These are phyloP conservation scores for Blastocystis sp. DNA, from an alignment of 352 stramenopile species.

Conservation along the genomic window DNA sequence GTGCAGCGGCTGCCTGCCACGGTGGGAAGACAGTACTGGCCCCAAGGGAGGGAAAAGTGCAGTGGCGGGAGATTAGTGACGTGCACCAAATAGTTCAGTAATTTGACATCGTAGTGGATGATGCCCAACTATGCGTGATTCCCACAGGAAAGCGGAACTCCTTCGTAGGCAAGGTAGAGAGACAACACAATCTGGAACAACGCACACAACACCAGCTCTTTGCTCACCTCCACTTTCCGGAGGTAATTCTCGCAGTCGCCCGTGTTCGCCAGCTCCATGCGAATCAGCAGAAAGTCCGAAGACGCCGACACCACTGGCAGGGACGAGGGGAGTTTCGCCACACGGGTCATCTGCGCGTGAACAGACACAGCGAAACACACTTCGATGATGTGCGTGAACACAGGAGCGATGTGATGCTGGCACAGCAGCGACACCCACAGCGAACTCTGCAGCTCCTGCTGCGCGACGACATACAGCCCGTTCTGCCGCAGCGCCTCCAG, in stretches of 20 bases:
- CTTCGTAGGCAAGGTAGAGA: conserved; percentile 4
- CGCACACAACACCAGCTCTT: not conserved
- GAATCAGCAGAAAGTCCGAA: conserved; percentile 5
- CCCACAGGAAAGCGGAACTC: not conserved
- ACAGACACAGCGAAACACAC: not conserved
- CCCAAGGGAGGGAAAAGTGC: conserved; percentile 1
- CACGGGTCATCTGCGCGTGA: not conserved
- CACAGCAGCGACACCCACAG: not conserved
- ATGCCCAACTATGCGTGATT: conserved; percentile 3
- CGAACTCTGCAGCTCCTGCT: conserved; percentile 24
- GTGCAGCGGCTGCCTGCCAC: not conserved
- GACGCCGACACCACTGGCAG: not conserved
- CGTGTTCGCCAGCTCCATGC: not conserved
- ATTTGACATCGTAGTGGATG: conserved; percentile 59
- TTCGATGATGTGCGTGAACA: conserved; percentile 5
- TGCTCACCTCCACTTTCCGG: not conserved
- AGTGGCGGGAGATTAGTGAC: not conserved
- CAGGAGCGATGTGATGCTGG: not conserved
- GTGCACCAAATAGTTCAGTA: conserved; percentile 29
- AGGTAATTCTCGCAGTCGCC: conserved; percentile 1
- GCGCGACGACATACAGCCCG: not conserved
- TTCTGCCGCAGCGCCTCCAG: conserved; percentile 14
- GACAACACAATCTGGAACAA: conserved; percentile 36
- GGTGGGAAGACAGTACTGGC: not conserved
- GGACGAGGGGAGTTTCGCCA: not conserved